Percentiles rank a stretch among this genome's conserved stretches.
phyloP scores from a whole-genome alignment of 441 rosid genomes.

The Erodium chrysanthum region DNA sequence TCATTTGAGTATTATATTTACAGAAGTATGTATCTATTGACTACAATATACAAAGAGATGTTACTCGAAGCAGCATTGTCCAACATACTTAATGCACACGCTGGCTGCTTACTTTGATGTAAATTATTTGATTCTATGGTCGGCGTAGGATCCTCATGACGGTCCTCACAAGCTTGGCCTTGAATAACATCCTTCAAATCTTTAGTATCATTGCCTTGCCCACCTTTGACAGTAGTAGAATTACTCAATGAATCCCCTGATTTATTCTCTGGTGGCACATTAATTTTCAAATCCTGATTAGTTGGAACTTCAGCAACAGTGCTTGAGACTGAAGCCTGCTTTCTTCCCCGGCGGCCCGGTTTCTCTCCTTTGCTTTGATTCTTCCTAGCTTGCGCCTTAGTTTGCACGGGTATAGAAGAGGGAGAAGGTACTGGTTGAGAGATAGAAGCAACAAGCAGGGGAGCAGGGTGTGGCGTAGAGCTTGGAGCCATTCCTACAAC shows the following conservation, averaged over 20 bases:
- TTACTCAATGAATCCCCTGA: conserved; percentile 24
- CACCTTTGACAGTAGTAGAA: conserved; percentile 21
- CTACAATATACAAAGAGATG: conserved; percentile 10
- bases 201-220: conserved; percentile 28
- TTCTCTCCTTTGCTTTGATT: conserved; percentile 43
- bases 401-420: conserved; percentile 29
- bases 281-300: conserved; percentile 34
- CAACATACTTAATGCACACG: conserved; percentile 20
- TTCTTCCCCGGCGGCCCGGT: conserved; percentile 66
- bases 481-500: conserved; percentile 19
- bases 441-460: conserved; percentile 25
- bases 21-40: neutral
- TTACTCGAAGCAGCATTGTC: conserved; percentile 26
- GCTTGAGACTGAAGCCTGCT: conserved; percentile 31
- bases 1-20: neutral
- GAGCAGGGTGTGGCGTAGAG: conserved; percentile 23
- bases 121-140: conserved; percentile 20
- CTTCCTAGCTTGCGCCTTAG: conserved; percentile 44
- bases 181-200: conserved; percentile 26
- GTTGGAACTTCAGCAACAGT: conserved; percentile 42
- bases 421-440: conserved; percentile 24
- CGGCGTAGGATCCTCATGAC: conserved; percentile 24
- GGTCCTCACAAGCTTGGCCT: conserved; percentile 27
- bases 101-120: conserved; percentile 22
- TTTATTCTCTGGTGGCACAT: conserved; percentile 25